These are phyloP conservation scores for Ophiocordyceps camponoti-leonardi DNA, from an alignment of 2,329 filamentous ascomycete species.

Conservation along the genomic window DNA sequence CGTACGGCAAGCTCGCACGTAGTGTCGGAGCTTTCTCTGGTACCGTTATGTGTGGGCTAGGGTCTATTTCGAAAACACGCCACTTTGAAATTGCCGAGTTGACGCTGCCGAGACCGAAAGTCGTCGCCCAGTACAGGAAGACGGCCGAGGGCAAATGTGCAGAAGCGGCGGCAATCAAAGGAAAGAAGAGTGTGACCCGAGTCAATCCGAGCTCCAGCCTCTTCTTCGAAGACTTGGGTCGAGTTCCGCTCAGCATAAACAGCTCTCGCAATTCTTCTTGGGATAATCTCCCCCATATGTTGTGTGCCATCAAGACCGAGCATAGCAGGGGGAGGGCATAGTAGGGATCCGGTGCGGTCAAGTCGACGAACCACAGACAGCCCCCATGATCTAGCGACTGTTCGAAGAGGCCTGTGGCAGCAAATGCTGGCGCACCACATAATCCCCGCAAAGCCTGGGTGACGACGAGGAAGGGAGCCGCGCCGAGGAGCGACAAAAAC, in stretches of 20 bases:
- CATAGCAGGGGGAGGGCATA: conserved; percentile 26
- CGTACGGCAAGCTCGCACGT: conserved; percentile 5
- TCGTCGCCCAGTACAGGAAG: conserved; percentile 22
- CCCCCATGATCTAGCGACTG: conserved; percentile 29
- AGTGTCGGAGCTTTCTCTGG: not conserved
- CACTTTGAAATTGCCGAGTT: conserved; percentile 14
- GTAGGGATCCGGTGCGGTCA: conserved; percentile 33
- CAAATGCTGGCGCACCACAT: conserved; percentile 10
- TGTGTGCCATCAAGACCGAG: conserved; percentile 11
- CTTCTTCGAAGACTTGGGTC: conserved; percentile 5
- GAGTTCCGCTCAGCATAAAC: conserved; percentile 6
- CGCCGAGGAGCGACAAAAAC: conserved; percentile 18
- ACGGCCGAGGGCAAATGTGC: conserved; percentile 20
- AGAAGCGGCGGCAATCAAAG: conserved; percentile 16
- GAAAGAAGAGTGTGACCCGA: conserved; percentile 13
- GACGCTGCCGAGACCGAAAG: conserved; percentile 16
- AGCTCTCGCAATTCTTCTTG: conserved; percentile 11
- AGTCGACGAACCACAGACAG: conserved; percentile 36
- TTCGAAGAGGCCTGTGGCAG: conserved; percentile 12
- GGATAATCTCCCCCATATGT: conserved; percentile 12
- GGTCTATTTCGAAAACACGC: conserved; percentile 4
- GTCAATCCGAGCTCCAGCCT: conserved; percentile 11
- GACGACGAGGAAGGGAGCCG: conserved; percentile 31
- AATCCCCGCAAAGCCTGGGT: conserved; percentile 34
- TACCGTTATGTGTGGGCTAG: not conserved